Evolutionary conservation across 345 rosid species (phyloP).

Genomic region (Crucihimalaya himalaica): DNA sequence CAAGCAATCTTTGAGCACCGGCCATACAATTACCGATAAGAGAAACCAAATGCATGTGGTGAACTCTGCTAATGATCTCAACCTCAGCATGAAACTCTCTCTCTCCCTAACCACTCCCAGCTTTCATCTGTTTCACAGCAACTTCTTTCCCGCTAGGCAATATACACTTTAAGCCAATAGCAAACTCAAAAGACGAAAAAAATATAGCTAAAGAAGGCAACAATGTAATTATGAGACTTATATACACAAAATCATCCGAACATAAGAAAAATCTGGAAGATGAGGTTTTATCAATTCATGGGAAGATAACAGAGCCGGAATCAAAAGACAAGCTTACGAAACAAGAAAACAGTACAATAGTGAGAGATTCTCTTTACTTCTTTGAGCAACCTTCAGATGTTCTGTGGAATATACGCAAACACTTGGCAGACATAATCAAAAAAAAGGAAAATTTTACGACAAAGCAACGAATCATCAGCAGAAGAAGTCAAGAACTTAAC

Average conservation of each 20-base stretch:
- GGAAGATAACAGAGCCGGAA: constrained; percentile 15
- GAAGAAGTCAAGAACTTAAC: background rate
- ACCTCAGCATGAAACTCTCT: no score
- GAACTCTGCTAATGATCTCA: no score
- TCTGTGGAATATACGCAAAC: constrained; percentile 35
- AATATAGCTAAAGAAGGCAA: background rate
- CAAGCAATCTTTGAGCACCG: no score
- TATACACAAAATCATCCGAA: background rate
- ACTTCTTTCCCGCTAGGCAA: no score
- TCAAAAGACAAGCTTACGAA: constrained; percentile 14
- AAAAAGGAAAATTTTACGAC: constrained; percentile 9
- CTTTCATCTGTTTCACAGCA: no score
- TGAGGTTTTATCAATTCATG: background rate
- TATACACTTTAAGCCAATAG: background rate
- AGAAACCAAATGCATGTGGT: no score
- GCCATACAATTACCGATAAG: no score
- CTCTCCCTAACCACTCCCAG: no score
- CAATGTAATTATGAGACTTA: background rate
- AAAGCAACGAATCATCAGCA: constrained; percentile 28
- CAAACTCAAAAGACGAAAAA: background rate
- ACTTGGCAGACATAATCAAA: constrained; percentile 5
- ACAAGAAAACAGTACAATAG: constrained; percentile 27
- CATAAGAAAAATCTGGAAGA: background rate
- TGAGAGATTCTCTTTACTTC: constrained; percentile 4
- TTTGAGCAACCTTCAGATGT: constrained; percentile 27